Evolutionary conservation across 768 basidiomycete genomes (phyloP), one percentile per base, ranked within the genome.

Genomic region (Collybia mongolica): DNA sequence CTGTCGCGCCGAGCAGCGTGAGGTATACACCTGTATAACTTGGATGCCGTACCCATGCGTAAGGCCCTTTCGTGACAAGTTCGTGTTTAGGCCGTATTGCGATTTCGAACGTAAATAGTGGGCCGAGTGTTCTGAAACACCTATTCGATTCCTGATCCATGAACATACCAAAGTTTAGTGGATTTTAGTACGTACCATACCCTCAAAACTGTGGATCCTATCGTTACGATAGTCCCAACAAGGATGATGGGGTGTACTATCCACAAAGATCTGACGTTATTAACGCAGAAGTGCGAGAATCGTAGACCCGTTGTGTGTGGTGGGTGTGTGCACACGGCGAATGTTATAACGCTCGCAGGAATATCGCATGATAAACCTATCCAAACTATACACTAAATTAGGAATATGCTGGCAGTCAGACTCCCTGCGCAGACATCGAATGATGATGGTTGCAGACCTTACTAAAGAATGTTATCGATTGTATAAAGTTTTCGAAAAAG

Each of bases 81-180:
- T 65, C 60, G 54, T 76, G 75, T 47, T 70, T 62, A 0, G 65
- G 65, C 7, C 65, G 70, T 36, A 75, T 70, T 32, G 69, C 68
- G 29, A 75, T 68, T 42, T 75, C 72, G 49, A 75, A 75, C 0
- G 74, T 76, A 59, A 74, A 76, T n/a, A 73, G 56, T 2, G 62
- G 62, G 4, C 72, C 72, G 4, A 76, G 67, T 6, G 67, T 63
- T 46, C 60, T 66, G 56, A 71, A 74, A 51, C 72, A 74, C 69
- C 70, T 73, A 19, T 20, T 44, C 29, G 4, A 15, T 44, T 44
- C 39, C 15, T 46, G 38, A 37, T 23, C 36, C 38, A 36, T 42
- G 50, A 26, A 19, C 14, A 9, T 32, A 6, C 8, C 19, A 20
- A 39, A 37, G 11, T 35, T 12, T 20, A 22, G 26, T 11, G 22